Evolutionary conservation across 2,329 filamentous ascomycete genomes (phyloP).

Genomic region (Penicillium griseofulvum): DNA sequence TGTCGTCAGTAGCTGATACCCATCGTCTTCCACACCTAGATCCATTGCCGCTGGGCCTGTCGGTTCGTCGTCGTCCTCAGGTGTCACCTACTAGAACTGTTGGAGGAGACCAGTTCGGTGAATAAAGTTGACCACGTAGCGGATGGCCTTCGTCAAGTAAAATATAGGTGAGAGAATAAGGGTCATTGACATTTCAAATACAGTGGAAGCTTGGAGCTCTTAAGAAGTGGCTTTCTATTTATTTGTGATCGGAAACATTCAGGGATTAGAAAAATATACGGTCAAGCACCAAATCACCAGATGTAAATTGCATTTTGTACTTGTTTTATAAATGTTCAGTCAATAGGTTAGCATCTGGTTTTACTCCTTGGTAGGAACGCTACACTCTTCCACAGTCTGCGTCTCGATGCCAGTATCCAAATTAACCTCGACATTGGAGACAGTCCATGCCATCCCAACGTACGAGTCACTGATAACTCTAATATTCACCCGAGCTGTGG

Average conservation of each 20-base stretch:
- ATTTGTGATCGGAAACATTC: not conserved
- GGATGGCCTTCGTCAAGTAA: conserved; percentile 33
- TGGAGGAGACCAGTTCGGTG: too few species aligned
- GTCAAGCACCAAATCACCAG: too few species aligned
- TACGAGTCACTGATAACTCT: conserved; percentile 84
- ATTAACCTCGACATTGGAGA: conserved; percentile 52
- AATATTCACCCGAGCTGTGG: conserved; percentile 59
- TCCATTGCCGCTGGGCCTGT: too few species aligned
- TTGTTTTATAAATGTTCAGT: not conserved
- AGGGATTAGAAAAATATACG: too few species aligned
- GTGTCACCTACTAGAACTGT: too few species aligned
- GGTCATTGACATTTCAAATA: conserved; percentile 37
- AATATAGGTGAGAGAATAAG: conserved; percentile 45
- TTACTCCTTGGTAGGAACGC: conserved; percentile 14
- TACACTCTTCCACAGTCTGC: conserved; percentile 19
- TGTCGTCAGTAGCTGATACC: too few species aligned
- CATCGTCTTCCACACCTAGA: too few species aligned
- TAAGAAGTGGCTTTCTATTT: conserved; percentile 46
- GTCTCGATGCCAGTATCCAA: conserved; percentile 28
- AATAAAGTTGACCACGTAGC: too few species aligned
- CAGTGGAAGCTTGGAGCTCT: conserved; percentile 45
- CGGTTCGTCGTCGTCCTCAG: too few species aligned
- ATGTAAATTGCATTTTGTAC: not conserved
- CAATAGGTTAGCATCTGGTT: not conserved
- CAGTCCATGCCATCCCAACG: conserved; percentile 66